Conservation (phyloP, 345 rosid species). For the Ailanthus altissimus region DNA sequence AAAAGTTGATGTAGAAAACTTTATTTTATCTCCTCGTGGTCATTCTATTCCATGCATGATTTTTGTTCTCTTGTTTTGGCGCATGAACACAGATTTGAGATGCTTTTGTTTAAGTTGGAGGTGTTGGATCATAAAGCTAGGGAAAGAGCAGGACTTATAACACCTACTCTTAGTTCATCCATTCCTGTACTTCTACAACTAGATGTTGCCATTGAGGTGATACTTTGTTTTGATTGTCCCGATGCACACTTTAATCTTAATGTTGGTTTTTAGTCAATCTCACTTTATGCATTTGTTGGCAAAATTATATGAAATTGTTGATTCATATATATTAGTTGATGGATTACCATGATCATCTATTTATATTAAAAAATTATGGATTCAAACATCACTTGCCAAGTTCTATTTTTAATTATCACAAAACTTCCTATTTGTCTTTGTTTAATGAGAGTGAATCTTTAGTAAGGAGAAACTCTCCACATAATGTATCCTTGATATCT, state of each 20-base stretch:
- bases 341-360: not conserved
- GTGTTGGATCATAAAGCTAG: constrained; percentile 96
- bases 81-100: constrained; percentile 62
- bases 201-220: constrained; percentile 89
- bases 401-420: not conserved
- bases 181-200: constrained; percentile 81
- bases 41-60: not conserved
- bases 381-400: not conserved
- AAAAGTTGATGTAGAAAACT: not conserved
- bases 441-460: not conserved
- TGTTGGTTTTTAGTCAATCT: not conserved
- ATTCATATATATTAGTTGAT: not conserved
- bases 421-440: not conserved
- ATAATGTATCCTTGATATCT: not conserved
- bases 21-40: not conserved
- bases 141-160: constrained; percentile 92
- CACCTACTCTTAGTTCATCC: constrained; percentile 78
- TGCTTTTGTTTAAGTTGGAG: constrained; percentile 82
- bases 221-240: constrained; percentile 25
- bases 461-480: not conserved
- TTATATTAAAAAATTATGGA: not conserved
- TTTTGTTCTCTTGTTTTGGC: not conserved
- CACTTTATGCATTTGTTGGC: not conserved
- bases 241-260: constrained; percentile 16
- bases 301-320: not conserved